Evolutionary conservation across 1,284 basidiomycete species (phyloP).

Genomic region (Xerocomus nothofagi): DNA sequence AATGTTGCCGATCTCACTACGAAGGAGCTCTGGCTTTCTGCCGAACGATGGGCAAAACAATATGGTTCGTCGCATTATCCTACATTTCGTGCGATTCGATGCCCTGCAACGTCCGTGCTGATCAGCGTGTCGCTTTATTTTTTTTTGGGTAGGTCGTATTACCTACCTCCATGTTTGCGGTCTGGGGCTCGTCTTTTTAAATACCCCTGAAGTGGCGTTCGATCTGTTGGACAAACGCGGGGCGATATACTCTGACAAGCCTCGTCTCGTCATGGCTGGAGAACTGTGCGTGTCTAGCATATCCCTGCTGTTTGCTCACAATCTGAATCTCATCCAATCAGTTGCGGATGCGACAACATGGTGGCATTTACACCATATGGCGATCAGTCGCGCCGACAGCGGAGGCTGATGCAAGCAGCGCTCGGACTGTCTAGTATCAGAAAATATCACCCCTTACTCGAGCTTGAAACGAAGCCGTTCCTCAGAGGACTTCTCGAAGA

Average conservation of each 20-base stretch:
- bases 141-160: constrained; percentile 49
- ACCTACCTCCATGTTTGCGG: constrained; percentile 68
- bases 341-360: constrained; percentile 71
- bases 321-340: constrained; percentile 17
- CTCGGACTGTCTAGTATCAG: constrained; percentile 52
- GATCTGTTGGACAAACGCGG: constrained; percentile 70
- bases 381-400: constrained; percentile 61
- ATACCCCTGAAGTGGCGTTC: constrained; percentile 53
- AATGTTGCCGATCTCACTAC: constrained; percentile 59
- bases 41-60: constrained; percentile 48
- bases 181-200: constrained; percentile 64
- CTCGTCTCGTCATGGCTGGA: constrained; percentile 60
- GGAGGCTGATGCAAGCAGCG: constrained; percentile 63
- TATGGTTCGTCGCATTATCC: constrained; percentile 42
- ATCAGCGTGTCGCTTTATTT: too few species aligned
- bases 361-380: constrained; percentile 70
- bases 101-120: background rate
- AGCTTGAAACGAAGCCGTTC: constrained; percentile 52
- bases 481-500: constrained; percentile 46
- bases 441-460: constrained; percentile 57
- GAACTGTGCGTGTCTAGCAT: constrained; percentile 49
- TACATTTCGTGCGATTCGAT: background rate
- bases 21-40: constrained; percentile 57
- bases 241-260: constrained; percentile 70
- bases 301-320: background rate